Percentiles rank a stretch among this genome's conserved stretches.
These are phyloP conservation scores for Metroxylon sagu DNA, from an alignment of 176 grass and related monocot species.

Conservation along the genomic window DNA sequence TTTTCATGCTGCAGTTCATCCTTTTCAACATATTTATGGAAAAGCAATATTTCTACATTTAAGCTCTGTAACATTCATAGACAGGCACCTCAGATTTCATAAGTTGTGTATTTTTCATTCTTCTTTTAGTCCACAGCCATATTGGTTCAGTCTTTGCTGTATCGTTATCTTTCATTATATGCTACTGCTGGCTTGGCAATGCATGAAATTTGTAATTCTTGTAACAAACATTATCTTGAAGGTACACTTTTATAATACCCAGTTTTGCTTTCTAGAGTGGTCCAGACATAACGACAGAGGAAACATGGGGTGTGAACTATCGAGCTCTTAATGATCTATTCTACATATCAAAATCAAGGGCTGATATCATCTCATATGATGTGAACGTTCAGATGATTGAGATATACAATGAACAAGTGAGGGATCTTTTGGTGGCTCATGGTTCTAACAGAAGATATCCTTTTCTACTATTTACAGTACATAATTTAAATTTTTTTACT, in stretches of 20 bases:
- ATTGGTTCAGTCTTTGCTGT: too few species aligned
- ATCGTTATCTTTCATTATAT: too few species aligned
- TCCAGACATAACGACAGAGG: slow-evolving; percentile 45
- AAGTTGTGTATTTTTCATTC: too few species aligned
- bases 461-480: slow-evolving; percentile 14
- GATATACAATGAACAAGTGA: slow-evolving; percentile 96
- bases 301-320: slow-evolving; percentile 74
- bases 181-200: too few species aligned
- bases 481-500: slow-evolving; percentile 1
- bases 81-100: too few species aligned
- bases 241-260: not conserved
- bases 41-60: too few species aligned
- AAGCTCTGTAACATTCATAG: too few species aligned
- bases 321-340: slow-evolving; percentile 71
- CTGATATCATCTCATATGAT: slow-evolving; percentile 41
- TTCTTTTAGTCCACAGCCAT: too few species aligned
- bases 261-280: slow-evolving; percentile 44
- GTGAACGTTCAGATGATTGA: slow-evolving; percentile 83
- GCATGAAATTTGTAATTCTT: not conserved
- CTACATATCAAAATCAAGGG: slow-evolving; percentile 55
- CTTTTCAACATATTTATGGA: too few species aligned
- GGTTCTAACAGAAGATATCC: slow-evolving; percentile 79
- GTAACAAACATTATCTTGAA: not conserved
- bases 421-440: slow-evolving; percentile 61
- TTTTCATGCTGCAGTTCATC: too few species aligned